These are phyloP conservation scores for Ustilago nuda DNA, from an alignment of 1,284 basidiomycete genomes.

Conservation along the genomic window DNA sequence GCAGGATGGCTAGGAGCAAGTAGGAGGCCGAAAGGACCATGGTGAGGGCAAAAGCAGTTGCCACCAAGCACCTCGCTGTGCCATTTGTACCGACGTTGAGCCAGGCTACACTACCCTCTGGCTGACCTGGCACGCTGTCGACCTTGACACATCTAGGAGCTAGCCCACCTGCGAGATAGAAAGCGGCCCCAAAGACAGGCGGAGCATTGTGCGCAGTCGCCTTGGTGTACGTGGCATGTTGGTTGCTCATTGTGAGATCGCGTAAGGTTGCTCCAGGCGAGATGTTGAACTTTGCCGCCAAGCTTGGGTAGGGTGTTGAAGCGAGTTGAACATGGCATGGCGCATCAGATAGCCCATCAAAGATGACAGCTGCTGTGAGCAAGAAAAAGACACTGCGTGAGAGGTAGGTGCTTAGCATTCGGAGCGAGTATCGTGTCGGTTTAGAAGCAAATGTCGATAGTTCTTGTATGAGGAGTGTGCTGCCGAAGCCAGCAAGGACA, in stretches of 20 bases:
- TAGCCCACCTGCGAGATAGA: slow-evolving; percentile 28
- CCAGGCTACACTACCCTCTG: slow-evolving; percentile 16
- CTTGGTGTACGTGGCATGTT: neutral
- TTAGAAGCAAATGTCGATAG: neutral
- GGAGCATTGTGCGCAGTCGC: neutral
- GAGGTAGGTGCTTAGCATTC: slow-evolving; percentile 3
- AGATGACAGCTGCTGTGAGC: slow-evolving; percentile 5
- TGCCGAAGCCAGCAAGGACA: slow-evolving; percentile 1
- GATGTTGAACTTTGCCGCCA: slow-evolving; percentile 14
- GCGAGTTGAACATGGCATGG: slow-evolving; percentile 8
- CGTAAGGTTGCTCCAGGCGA: slow-evolving; percentile 2
- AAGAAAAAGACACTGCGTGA: slow-evolving; percentile 14
- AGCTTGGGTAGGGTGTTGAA: slow-evolving; percentile 4
- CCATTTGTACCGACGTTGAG: slow-evolving; percentile 2
- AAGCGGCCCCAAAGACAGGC: slow-evolving; percentile 15
- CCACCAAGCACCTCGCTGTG: slow-evolving; percentile 5
- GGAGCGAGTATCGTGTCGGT: neutral
- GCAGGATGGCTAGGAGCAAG: slow-evolving; percentile 9
- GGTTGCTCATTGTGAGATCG: neutral
- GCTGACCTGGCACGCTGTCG: neutral
- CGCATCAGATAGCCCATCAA: slow-evolving; percentile 14
- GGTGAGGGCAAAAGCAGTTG: neutral
- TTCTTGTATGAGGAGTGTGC: slow-evolving; percentile 8
- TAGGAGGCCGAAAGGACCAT: slow-evolving; percentile 7
- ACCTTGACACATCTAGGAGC: slow-evolving; percentile 17